Conservation (phyloP, 345 rosid species). For the Streptanthus diversifolius region DNA sequence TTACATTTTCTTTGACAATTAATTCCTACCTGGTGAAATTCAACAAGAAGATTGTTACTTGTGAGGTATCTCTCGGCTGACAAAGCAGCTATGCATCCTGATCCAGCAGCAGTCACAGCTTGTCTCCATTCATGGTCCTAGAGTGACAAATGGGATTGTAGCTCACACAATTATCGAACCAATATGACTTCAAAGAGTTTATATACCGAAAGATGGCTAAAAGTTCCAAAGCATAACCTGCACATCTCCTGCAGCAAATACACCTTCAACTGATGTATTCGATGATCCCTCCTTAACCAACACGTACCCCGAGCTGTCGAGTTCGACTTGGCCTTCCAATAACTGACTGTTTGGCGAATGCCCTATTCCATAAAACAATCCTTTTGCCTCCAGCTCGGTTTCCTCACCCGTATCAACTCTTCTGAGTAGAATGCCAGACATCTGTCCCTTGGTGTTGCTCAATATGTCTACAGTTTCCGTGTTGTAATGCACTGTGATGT, state of each 20-base stretch:
- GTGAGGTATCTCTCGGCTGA: constrained; percentile 96
- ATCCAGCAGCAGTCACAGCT: constrained; percentile 95
- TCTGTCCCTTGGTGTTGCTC: constrained; percentile 90
- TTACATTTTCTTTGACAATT: too few species aligned
- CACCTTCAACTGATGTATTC: constrained; percentile 84
- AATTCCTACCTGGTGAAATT: constrained; percentile 86
- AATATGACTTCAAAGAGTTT: constrained; percentile 15
- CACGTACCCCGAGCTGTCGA: constrained; percentile 76
- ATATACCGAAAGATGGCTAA: background rate
- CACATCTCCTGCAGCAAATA: constrained; percentile 97
- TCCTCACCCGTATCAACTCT: constrained; percentile 75
- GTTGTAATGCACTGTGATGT: constrained; percentile 90
- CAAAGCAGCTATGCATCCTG: constrained; percentile 95
- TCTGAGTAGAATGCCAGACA: constrained; percentile 80
- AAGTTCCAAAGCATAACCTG: constrained; percentile 54
- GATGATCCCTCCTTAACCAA: constrained; percentile 72
- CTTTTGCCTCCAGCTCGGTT: constrained; percentile 83
- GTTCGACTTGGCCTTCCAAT: constrained; percentile 91
- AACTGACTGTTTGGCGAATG: constrained; percentile 91
- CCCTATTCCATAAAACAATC: constrained; percentile 96
- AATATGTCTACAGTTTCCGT: constrained; percentile 76
- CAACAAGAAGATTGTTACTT: constrained; percentile 73
- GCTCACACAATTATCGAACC: constrained; percentile 16
- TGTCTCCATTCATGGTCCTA: constrained; percentile 99
- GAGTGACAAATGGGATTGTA: constrained; percentile 19